These are phyloP conservation scores for Brassica incana DNA, from an alignment of 345 rosid genomes.

Conservation along the genomic window DNA sequence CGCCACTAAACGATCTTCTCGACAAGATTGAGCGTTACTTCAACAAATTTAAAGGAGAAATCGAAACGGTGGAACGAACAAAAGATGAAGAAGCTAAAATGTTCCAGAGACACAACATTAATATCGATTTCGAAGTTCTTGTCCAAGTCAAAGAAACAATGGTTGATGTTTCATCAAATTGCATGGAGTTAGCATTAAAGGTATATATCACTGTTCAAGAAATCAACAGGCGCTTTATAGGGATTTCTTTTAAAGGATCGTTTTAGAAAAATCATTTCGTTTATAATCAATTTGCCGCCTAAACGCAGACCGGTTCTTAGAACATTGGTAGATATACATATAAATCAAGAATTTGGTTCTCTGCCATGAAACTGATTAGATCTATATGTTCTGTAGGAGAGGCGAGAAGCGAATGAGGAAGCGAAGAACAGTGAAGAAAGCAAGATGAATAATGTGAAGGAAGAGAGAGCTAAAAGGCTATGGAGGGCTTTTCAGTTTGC, in stretches of 20 bases:
- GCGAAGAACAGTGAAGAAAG: conserved; percentile 28
- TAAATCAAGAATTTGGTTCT: neutral
- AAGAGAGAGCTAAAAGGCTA: conserved; percentile 47
- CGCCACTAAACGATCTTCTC: conserved; percentile 57
- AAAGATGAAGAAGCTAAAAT: conserved; percentile 60
- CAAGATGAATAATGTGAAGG: conserved; percentile 23
- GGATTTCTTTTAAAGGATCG: too few relatives aligned
- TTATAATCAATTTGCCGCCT: too few relatives aligned
- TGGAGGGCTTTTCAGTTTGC: conserved; percentile 72
- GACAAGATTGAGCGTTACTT: conserved; percentile 57
- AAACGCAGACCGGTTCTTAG: neutral
- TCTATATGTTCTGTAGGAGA: conserved; percentile 41
- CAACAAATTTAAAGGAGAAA: conserved; percentile 59
- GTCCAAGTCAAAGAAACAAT: conserved; percentile 57
- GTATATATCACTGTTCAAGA: conserved; percentile 31
- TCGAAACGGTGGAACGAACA: conserved; percentile 58
- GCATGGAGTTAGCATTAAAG: conserved; percentile 67
- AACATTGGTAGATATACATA: neutral
- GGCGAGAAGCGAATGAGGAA: conserved; percentile 46
- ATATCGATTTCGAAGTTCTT: conserved; percentile 54
- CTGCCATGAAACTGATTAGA: neutral
- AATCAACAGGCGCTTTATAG: neutral
- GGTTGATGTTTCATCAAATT: conserved; percentile 76
- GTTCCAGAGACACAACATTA: conserved; percentile 52
- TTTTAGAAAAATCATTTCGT: neutral